Base-by-base conservation (phyloP, 345 rosid genomes). In the Hibiscus syriacus region DNA sequence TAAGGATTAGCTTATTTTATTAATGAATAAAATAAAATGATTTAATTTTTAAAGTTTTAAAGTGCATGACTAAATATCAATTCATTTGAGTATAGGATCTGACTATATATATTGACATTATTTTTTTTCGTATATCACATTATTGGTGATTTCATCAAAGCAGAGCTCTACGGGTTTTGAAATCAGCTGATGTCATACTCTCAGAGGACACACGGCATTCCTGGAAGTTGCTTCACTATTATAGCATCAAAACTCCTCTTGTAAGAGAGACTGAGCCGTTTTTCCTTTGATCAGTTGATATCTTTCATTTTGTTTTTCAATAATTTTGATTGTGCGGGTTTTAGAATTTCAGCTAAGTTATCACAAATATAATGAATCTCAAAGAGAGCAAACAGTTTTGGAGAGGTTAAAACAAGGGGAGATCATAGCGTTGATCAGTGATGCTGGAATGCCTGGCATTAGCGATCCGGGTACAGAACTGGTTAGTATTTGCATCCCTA, bases 121-220 rank as follows among this genome's bases (percentile, higher is more conserved):
- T n/a, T n/a, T n/a, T n/a, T n/a, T n/a, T n/a, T n/a, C n/a, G n/a
- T n/a, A n/a, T n/a, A n/a, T n/a, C n/a, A n/a, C n/a, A n/a, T n/a
- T n/a, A n/a, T n/a, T n/a, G n/a, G n/a, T n/a, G n/a, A n/a, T n/a
- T n/a, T n/a, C n/a, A n/a, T n/a, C n/a, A n/a, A n/a, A n/a, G n/a
- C n/a, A n/a, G 39, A n/a, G 98, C 97, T 26, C 80, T 90, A 60
- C 98, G 96, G 17, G 96, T 93, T 26, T 77, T 93, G 74, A 85
- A 80, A 74, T 85, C 87, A 25, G 98, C 97, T 10, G 68, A 87
- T 58, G 87, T 93, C 79, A 90, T 93, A 72, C 97, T 90, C 36
- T 77, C 90, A 0, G 97, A 90, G 75, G 98, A 93, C 34, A 93
- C 97, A 0, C 84, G 97, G 80, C 96, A 93, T 57, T 93, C 97